phyloP scores from a whole-genome alignment of 2,329 filamentous ascomycete species.

The Talaromyces sp. region DNA sequence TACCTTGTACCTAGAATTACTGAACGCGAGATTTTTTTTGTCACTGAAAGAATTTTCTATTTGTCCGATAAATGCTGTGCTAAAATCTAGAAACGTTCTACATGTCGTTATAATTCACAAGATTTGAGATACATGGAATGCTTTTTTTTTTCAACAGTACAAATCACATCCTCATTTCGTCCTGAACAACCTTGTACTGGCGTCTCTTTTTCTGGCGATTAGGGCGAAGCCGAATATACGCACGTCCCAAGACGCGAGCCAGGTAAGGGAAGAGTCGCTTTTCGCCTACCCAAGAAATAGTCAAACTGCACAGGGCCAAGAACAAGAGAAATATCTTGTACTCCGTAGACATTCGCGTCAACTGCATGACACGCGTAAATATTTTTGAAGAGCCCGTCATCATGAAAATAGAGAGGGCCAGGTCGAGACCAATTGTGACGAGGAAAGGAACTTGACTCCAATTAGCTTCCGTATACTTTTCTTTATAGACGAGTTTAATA shows the following conservation, averaged over 20 bases:
- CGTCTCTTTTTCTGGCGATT: slow-evolving; percentile 71
- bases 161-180: slow-evolving; percentile 53
- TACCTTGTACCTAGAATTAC: not conserved
- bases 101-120: not conserved
- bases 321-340: slow-evolving; percentile 70
- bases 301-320: slow-evolving; percentile 66
- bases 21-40: not conserved
- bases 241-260: slow-evolving; percentile 60
- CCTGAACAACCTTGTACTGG: slow-evolving; percentile 75
- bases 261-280: slow-evolving; percentile 63
- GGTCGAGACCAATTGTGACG: slow-evolving; percentile 63
- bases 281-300: slow-evolving; percentile 66
- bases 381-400: slow-evolving; percentile 66
- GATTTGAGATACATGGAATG: not conserved
- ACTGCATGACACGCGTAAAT: slow-evolving; percentile 72
- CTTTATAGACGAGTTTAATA: slow-evolving; percentile 14
- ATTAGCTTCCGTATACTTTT: slow-evolving; percentile 18
- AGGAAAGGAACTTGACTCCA: slow-evolving; percentile 68
- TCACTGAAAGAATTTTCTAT: not conserved
- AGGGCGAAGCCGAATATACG: slow-evolving; percentile 53
- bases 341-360: slow-evolving; percentile 67
- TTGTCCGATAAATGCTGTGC: not conserved
- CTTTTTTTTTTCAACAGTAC: not conserved
- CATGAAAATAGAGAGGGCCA: slow-evolving; percentile 72
- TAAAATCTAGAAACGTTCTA: not conserved